Percentiles rank a stretch among this genome's conserved stretches.
phyloP scores from a whole-genome alignment of 306 rosid species.

The Vigna angularis region DNA sequence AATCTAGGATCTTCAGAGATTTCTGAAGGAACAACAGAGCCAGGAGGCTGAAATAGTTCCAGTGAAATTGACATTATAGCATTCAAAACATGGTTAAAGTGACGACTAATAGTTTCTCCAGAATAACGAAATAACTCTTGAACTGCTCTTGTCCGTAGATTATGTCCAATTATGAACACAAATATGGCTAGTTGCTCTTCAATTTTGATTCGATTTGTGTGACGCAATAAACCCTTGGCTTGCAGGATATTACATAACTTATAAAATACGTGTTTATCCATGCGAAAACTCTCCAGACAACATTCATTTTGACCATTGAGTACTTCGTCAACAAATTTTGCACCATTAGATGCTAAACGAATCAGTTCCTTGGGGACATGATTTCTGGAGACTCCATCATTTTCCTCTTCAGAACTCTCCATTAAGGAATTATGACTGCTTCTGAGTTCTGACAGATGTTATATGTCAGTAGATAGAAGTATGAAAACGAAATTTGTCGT shows the following conservation, averaged over 20 bases:
- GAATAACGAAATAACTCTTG: conserved; percentile 90
- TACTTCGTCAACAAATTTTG: conserved; percentile 87
- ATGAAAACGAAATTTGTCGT: conserved; percentile 14
- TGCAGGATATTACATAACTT: conserved; percentile 88
- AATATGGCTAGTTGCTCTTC: conserved; percentile 94
- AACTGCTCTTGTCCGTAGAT: conserved; percentile 84
- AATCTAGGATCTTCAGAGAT: conserved; percentile 75
- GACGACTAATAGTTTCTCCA: conserved; percentile 93
- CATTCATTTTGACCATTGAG: conserved; percentile 73
- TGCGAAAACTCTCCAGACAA: conserved; percentile 80
- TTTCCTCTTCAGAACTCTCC: conserved; percentile 89
- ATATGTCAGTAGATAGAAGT: conserved; percentile 22
- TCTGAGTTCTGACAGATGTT: conserved; percentile 23
- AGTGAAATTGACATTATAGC: conserved; percentile 80
- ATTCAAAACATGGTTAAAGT: conserved; percentile 86
- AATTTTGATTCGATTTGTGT: conserved; percentile 88
- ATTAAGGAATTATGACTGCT: conserved; percentile 47
- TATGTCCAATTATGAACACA: conserved; percentile 89
- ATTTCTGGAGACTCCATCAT: conserved; percentile 54
- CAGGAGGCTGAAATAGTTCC: conserved; percentile 79
- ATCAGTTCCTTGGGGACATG: conserved; percentile 59
- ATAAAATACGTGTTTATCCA: conserved; percentile 82
- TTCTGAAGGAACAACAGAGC: conserved; percentile 60
- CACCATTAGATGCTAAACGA: conserved; percentile 63
- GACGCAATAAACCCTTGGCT: conserved; percentile 82